Base-by-base conservation (phyloP, 768 basidiomycete genomes). In the Rubroboletus satanas region DNA sequence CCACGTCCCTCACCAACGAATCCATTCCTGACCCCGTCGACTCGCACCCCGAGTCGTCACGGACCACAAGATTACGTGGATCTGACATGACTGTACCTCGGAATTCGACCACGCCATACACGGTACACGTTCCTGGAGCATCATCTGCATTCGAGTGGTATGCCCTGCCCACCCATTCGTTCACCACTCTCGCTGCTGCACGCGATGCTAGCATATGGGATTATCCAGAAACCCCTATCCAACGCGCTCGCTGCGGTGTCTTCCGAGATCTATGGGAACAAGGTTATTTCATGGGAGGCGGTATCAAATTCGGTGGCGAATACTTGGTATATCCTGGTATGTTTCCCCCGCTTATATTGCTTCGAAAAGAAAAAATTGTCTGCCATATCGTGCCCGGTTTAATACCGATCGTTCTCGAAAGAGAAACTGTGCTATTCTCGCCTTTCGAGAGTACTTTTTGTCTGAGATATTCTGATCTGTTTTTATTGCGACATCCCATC, bases 291-390 rank as follows among this genome's bases (percentile, higher is more conserved):
- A 81, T 97, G 82, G 94, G 94, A 45, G 83, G 83, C 0, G 95
- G 94, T 0, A 83, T 95, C 70, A 90, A 88, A 69, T 99, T 99
- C 65, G 97, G 97, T 7, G 95, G 94, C 2, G 94, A 98, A 63
- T 98, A 93, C 70, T 74, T 99, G 42, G 89, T 98, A 1, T 99
- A 99, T 73, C 97, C 97, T 49, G 96, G 96, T 88, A 66, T 39
- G 83, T 71, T 31, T 11, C 45, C 26, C 31, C 18, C 21, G 5
- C 17, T 33, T 15, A 10, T n/a, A 6, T 32, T 12, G 7, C 37
- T 31, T 52, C 17, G 28, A 28, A 17, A 11, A 23, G 8, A 44
- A n/a, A 28, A 29, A 29, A 18, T n/a, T 38, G 26, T 29, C 11
- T 7, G 33, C 17, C n/a, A 10, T n/a, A 28, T 26, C 17, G 7